Evolutionary conservation across 2,329 filamentous ascomycete species (phyloP).

Genomic region (Hypoxylon sp.): DNA sequence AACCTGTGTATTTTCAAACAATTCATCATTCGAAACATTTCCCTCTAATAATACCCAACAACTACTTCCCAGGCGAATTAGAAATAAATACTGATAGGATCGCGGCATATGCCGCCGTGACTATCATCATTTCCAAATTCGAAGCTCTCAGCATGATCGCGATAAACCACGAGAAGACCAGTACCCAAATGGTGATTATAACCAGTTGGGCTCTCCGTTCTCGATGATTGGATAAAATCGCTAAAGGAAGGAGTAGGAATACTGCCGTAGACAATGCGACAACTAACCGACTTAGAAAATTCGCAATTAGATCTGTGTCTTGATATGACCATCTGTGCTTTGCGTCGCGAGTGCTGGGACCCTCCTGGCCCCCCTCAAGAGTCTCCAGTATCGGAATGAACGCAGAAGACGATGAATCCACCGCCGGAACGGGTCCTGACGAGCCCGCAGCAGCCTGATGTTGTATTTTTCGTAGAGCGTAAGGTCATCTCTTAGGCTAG

Average conservation of each 20-base stretch:
- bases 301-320: too few relatives aligned
- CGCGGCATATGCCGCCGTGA: conserved; percentile 47
- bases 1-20: neutral
- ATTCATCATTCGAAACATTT: neutral
- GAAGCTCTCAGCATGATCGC: conserved; percentile 44
- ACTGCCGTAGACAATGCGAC: conserved; percentile 36
- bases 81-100: conserved; percentile 48
- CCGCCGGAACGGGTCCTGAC: too few relatives aligned
- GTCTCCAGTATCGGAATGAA: too few relatives aligned
- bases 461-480: too few relatives aligned
- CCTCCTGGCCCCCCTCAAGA: too few relatives aligned
- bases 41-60: neutral
- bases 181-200: conserved; percentile 33
- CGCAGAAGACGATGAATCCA: too few relatives aligned
- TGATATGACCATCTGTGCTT: too few relatives aligned
- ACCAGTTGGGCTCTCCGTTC: neutral
- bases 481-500: too few relatives aligned
- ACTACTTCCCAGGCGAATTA: conserved; percentile 5
- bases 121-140: conserved; percentile 43
- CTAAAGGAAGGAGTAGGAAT: conserved; percentile 38
- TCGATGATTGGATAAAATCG: conserved; percentile 14
- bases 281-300: conserved; percentile 38
- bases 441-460: too few relatives aligned
- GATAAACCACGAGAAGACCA: conserved; percentile 40
- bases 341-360: too few relatives aligned